Evolutionary conservation across 2,329 filamentous ascomycete genomes (phyloP), one percentile per base, ranked within the genome.

Genomic region (Aureobasidium sp.): DNA sequence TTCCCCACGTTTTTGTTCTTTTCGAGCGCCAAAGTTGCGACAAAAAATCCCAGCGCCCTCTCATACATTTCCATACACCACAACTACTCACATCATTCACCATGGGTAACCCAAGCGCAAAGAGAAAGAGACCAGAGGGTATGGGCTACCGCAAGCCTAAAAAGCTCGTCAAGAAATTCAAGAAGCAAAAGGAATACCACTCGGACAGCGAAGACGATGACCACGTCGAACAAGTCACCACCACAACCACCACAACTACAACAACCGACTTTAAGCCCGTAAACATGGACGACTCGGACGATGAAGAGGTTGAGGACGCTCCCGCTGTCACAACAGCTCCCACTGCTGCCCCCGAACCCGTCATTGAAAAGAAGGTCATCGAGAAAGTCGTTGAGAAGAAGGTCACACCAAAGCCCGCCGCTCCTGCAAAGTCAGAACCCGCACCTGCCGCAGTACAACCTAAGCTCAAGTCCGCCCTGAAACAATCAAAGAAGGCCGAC

Each of bases 111-210:
- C 66, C 66, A 45, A 43, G 45, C 56, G 63, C 63, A 56, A 85
- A 84, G 76, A 88, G 90, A 72, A 83, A 60, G 47, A 59, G 47
- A 36, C 54, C 54, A 18, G 65, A 74, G 74, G 72, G 71, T 67
- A 42, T 70, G 68, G 55, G 63, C 31, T 63, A 64, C n/a, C 59
- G 65, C 23, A 87, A 88, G 76, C 85, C 85, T 71, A 81, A 83
- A 31, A 84, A 84, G 74, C 80, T 80, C 71, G 76, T 80, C 53
- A 88, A 87, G 76, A 88, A 88, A 72, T 84, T 88, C 75, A 89
- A 87, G 77, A 89, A 89, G 76, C 88, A 91, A 75, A 80, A 79
- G 70, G 79, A 83, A 66, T 91, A 92, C 79, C 85, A 91, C 84
- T 90, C 87, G 74, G 90, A 87, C 38, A 87, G 86, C 66, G 86